Conservation (phyloP, 2,329 filamentous ascomycete genomes). For the Cryphonectria parasitica region DNA sequence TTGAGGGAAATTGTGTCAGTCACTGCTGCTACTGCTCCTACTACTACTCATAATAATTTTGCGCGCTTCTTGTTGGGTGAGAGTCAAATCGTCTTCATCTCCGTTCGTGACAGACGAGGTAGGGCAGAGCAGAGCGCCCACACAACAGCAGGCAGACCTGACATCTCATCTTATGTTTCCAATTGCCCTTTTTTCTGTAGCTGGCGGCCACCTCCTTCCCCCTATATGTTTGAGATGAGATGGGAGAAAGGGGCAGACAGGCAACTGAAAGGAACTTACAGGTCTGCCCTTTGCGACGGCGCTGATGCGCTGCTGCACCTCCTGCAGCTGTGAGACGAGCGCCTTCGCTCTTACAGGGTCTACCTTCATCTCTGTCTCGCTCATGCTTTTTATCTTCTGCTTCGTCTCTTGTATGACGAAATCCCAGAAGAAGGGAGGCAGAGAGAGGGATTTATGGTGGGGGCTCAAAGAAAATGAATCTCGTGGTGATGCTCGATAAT, state of each 20-base stretch:
- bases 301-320: constrained; percentile 62
- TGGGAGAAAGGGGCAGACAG: constrained; percentile 19
- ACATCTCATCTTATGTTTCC: not conserved
- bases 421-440: no score
- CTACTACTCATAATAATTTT: no score
- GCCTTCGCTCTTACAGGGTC: constrained; percentile 63
- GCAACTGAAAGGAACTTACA: constrained; percentile 46
- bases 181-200: no score
- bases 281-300: constrained; percentile 56
- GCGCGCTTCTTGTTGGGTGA: not conserved
- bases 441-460: not conserved
- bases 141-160: not conserved
- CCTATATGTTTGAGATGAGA: constrained; percentile 22
- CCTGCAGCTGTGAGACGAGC: constrained; percentile 64
- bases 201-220: constrained; percentile 11
- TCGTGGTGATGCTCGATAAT: not conserved
- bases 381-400: constrained; percentile 41
- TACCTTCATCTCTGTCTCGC: constrained; percentile 61
- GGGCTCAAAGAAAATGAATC: not conserved
- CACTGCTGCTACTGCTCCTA: no score
- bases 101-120: not conserved
- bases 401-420: not conserved
- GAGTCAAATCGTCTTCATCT: not conserved
- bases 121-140: not conserved
- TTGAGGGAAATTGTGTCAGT: constrained; percentile 46